A percentile compares a stretch with the other conserved stretches of the same genome.
phyloP scores from a whole-genome alignment of 2,329 filamentous ascomycete species.

The Pseudogymnoascus sp. region DNA sequence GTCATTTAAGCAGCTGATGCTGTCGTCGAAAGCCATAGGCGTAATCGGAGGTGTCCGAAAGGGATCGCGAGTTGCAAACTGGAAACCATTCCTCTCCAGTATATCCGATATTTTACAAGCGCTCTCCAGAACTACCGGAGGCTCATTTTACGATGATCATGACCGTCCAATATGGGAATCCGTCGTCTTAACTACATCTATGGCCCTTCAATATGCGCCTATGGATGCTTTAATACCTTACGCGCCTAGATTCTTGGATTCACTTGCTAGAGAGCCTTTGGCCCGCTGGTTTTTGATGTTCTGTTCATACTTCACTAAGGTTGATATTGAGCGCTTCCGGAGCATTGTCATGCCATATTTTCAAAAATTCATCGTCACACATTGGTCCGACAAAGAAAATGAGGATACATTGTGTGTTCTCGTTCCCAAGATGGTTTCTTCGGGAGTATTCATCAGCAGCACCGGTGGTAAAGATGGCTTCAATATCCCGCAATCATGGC shows the following conservation, averaged over 20 bases:
- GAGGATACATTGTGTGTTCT: constrained; percentile 62
- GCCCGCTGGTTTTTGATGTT: constrained; percentile 73
- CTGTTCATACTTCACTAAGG: constrained; percentile 69
- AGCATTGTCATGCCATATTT: constrained; percentile 73
- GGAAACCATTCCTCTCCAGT: constrained; percentile 54
- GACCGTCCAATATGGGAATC: constrained; percentile 45
- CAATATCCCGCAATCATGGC: constrained; percentile 57
- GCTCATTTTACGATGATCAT: constrained; percentile 25
- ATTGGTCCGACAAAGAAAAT: constrained; percentile 59
- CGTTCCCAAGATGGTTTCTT: constrained; percentile 54
- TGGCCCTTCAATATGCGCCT: constrained; percentile 66
- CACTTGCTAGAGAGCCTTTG: constrained; percentile 55
- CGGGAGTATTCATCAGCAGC: constrained; percentile 44
- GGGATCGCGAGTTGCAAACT: constrained; percentile 64
- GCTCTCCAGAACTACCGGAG: constrained; percentile 32
- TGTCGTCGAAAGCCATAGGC: constrained; percentile 54
- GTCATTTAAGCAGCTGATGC: constrained; percentile 35
- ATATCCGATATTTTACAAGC: constrained; percentile 44
- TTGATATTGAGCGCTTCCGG: constrained; percentile 66
- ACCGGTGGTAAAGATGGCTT: constrained; percentile 44
- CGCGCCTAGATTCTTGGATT: constrained; percentile 55
- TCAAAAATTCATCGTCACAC: constrained; percentile 62
- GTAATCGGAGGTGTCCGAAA: constrained; percentile 70
- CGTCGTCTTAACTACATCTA: constrained; percentile 49
- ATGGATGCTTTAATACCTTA: constrained; percentile 69